Base-by-base conservation (phyloP, 371 early-diverging fungal genomes). In the Catenaria anguillulae region DNA sequence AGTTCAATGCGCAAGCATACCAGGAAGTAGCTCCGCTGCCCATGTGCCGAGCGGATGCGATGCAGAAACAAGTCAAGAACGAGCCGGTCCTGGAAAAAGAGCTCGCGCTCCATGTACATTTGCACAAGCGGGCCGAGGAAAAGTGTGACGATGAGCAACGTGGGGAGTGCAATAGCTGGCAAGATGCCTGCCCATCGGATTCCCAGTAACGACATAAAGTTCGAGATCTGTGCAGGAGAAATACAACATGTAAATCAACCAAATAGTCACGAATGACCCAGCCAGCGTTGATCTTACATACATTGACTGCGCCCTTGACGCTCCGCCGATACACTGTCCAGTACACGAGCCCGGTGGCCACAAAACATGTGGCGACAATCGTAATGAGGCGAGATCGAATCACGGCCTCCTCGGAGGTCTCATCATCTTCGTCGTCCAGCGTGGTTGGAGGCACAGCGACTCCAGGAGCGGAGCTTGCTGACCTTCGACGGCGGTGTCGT, bases 81-180 rank as follows among this genome's bases (percentile, higher is more conserved):
- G 1, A 55, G 0, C 23, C 13, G 15, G 33, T 33, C 35, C 59
- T 34, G 31, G 35, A 42, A 56, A 21, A 19, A 33, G 24, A 43
- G 19, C 33, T 31, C 26, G 37, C 42, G 36, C n/a, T 65, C 65
- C 35, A 40, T 12, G 23, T 19, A 31, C 40, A 33, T 24, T 19
- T 37, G 34, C 2, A 66, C 40, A 15, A 72, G 48, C 34, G 72
- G 70, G 6, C 72, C 72, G 12, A 65, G 46, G 46, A 70, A 72
- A 17, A 72, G 62, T 29, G 48, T 4, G n/a, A 23, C 54, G 24
- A 50, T 24, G 13, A 46, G 23, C 31, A 48, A 21, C 31, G 62
- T 8, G 13, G 64, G 52, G 29, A 8, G 35, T 8, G 52, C 37
- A 1, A 46, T 33, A 2, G 61, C 42, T 6, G 29, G 29, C 8